These are phyloP conservation scores for Fusarium verticillioides DNA, from an alignment of 2,329 filamentous ascomycete genomes.

Conservation along the genomic window DNA sequence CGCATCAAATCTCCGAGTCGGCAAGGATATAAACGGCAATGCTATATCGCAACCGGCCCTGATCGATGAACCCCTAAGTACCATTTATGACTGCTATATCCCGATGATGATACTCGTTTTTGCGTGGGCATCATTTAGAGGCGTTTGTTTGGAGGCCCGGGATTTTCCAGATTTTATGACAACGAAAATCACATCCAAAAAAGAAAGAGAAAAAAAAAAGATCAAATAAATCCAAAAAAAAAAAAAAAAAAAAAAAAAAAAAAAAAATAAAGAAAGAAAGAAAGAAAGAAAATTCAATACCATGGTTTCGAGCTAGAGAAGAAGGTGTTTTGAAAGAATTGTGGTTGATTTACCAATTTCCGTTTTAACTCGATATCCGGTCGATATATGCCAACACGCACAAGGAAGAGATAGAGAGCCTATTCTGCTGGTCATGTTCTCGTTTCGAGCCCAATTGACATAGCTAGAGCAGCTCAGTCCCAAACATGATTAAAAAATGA, in stretches of 20 bases:
- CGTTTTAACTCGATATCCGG: conserved; percentile 23
- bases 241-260: background rate
- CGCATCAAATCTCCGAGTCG: background rate
- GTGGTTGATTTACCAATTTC: conserved; percentile 5
- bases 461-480: conserved; percentile 10
- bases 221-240: background rate
- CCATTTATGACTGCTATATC: conserved; percentile 27
- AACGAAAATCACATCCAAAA: conserved; percentile 8
- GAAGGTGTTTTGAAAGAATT: conserved; percentile 8
- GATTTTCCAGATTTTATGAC: conserved; percentile 22
- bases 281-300: background rate
- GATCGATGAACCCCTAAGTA: background rate
- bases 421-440: background rate
- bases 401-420: conserved; percentile 3
- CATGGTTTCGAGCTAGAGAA: conserved; percentile 32
- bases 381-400: conserved; percentile 7
- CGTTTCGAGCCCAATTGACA: background rate
- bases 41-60: background rate
- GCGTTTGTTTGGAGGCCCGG: conserved; percentile 35
- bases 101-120: conserved; percentile 10
- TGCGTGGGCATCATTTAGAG: conserved; percentile 42
- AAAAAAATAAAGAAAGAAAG: no score
- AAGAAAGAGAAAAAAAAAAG: background rate
- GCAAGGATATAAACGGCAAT: conserved; percentile 12
- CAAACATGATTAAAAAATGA: conserved; percentile 14